Base-by-base conservation (phyloP, 441 rosid species). In the Sinapis alba region DNA sequence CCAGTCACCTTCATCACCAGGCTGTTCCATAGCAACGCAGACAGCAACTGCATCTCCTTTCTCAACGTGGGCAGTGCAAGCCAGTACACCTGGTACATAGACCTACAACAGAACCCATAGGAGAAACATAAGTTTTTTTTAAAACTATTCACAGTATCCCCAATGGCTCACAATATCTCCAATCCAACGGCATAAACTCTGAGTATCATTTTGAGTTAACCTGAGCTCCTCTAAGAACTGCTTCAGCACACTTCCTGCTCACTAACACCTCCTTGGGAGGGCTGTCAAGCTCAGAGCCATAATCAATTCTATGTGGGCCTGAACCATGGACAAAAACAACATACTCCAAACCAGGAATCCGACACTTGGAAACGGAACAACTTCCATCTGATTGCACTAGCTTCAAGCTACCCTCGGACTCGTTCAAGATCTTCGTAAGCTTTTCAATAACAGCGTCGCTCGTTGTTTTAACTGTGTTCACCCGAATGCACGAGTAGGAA, bases 171-270 rank as follows among this genome's bases (percentile, higher is more conserved):
- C n/a, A n/a, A n/a, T n/a, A n/a, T n/a, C n/a, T n/a, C n/a, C n/a
- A n/a, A n/a, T n/a, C n/a, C n/a, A n/a, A n/a, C n/a, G n/a, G n/a
- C n/a, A n/a, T 26, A 26, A n/a, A n/a, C n/a, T n/a, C n/a, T n/a
- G n/a, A 26, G 28, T 26, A 26, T 26, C 28, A 26, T 26, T 26
- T 26, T 26, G 28, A 26, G 5, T 15, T 71, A 74, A 95, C 99
- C 97, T 93, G 98, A 74, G 99, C 99, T 74, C 98, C 99, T 63
- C 98, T 89, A 34, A 95, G 97, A 84, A 95, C 98, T 41, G 99
- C 94, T 82, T 95, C 99, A 70, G 96, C 98, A 80, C 99, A 95
- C 83, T 95, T 95, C 74, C 98, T 85, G 76, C 99, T 90, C 43
- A 93, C 98, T 21, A 95, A 81, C 13, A 93, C 97, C 84, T 95